phyloP scores from a whole-genome alignment of 345 rosid genomes.

The Euphorbia lathyris region DNA sequence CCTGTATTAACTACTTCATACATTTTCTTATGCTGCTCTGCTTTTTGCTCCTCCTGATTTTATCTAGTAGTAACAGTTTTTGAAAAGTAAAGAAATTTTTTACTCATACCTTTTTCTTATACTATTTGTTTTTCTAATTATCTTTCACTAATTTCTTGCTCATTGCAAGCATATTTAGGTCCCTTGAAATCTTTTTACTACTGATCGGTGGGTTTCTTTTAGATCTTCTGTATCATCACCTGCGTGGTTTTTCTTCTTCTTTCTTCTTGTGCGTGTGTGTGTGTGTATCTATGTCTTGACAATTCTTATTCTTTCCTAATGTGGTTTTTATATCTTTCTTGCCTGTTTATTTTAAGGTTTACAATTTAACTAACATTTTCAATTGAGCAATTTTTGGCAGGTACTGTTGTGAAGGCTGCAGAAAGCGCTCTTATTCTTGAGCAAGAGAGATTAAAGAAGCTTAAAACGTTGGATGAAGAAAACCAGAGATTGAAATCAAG shows the following conservation, averaged over 20 bases:
- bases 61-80: background rate
- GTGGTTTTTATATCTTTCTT: background rate
- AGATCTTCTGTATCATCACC: background rate
- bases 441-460: constrained; percentile 59
- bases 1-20: background rate
- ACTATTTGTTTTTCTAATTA: background rate
- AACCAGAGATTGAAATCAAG: constrained; percentile 42
- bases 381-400: constrained; percentile 29
- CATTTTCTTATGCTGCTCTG: background rate
- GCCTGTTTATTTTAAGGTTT: background rate
- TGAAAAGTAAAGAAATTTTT: background rate
- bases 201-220: background rate
- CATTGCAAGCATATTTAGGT: background rate
- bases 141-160: constrained; percentile 5
- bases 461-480: constrained; percentile 49
- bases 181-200: background rate
- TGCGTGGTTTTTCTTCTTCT: background rate
- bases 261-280: too few relatives aligned
- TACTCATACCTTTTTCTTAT: background rate
- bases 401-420: constrained; percentile 58
- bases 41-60: constrained; percentile 1
- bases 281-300: too few relatives aligned
- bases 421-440: constrained; percentile 61
- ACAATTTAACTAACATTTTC: background rate
- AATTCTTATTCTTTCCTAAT: background rate